Conservation (phyloP, 176 grass and related monocot genomes). For the Microstegium vimineum region DNA sequence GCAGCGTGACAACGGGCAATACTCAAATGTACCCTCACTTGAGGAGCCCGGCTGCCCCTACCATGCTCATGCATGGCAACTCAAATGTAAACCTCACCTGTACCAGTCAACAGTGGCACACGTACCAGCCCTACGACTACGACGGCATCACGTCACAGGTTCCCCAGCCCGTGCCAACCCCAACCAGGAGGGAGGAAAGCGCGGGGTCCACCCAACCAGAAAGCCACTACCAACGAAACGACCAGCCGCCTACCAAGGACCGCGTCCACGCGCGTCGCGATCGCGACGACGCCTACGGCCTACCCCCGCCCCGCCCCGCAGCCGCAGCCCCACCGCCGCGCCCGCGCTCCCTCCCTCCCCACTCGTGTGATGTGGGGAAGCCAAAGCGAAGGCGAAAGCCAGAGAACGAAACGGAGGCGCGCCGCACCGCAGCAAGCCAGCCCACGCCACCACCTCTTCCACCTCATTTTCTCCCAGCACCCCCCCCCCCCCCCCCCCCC, state of each 20-base stretch:
- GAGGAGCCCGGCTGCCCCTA: neutral
- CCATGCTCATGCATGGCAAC: neutral
- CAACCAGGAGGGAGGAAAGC: neutral
- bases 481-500: neutral
- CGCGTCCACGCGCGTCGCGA: slow-evolving; percentile 23
- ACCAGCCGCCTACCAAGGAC: slow-evolving; percentile 19
- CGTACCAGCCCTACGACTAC: neutral
- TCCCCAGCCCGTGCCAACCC: neutral
- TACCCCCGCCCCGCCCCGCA: neutral
- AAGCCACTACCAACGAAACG: neutral
- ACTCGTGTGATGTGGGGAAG: slow-evolving; percentile 19
- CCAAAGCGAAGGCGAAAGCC: too few species aligned
- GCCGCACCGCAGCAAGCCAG: neutral
- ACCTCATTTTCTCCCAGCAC: neutral
- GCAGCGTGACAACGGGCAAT: too few species aligned
- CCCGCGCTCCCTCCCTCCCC: neutral
- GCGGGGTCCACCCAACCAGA: slow-evolving; percentile 7
- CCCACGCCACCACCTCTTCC: neutral
- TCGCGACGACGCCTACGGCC: neutral
- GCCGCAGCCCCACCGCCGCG: neutral
- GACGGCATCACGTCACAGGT: slow-evolving; percentile 4
- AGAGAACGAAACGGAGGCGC: neutral
- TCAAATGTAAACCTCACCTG: slow-evolving; percentile 6
- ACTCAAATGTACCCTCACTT: neutral
- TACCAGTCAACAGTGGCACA: neutral